These are phyloP conservation scores for Zymoseptoria tritici DNA, from an alignment of 2,329 filamentous ascomycete genomes.

Conservation along the genomic window DNA sequence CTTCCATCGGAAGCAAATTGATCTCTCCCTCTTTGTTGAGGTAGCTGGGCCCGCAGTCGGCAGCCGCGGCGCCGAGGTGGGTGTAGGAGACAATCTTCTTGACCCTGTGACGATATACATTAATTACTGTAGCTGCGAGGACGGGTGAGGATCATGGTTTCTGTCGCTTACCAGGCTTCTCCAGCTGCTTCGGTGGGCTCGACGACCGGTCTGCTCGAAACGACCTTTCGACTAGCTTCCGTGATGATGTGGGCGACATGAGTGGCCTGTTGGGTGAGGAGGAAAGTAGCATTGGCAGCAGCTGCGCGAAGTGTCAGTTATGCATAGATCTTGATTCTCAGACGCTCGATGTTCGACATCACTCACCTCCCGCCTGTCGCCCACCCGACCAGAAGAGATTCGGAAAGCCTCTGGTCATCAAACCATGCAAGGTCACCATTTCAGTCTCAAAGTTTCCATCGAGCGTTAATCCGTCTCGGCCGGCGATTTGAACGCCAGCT, in stretches of 20 bases:
- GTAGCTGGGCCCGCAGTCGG: slow-evolving; percentile 50
- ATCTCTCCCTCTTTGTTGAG: slow-evolving; percentile 41
- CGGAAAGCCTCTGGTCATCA: slow-evolving; percentile 44
- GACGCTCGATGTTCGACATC: background rate
- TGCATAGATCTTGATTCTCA: background rate
- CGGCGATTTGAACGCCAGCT: slow-evolving; percentile 25
- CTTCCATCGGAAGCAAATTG: slow-evolving; percentile 18
- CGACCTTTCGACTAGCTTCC: slow-evolving; percentile 26
- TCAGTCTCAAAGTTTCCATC: slow-evolving; percentile 35
- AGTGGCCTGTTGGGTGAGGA: slow-evolving; percentile 30
- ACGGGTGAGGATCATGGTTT: too few species aligned
- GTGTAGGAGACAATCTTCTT: too few species aligned
- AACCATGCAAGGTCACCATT: slow-evolving; percentile 47
- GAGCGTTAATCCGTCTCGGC: slow-evolving; percentile 39
- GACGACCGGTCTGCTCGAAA: slow-evolving; percentile 25
- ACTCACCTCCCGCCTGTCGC: slow-evolving; percentile 32
- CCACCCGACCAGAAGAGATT: slow-evolving; percentile 47
- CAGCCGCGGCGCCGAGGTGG: slow-evolving; percentile 23
- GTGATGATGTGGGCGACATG: slow-evolving; percentile 43
- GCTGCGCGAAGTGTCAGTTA: background rate
- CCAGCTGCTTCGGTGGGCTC: slow-evolving; percentile 43
- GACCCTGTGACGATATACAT: too few species aligned
- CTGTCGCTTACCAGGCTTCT: slow-evolving; percentile 36
- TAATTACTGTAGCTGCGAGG: too few species aligned
- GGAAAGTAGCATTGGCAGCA: slow-evolving; percentile 25